Conservation (phyloP, 352 stramenopile genomes). For the Phytopythium sindhum region DNA sequence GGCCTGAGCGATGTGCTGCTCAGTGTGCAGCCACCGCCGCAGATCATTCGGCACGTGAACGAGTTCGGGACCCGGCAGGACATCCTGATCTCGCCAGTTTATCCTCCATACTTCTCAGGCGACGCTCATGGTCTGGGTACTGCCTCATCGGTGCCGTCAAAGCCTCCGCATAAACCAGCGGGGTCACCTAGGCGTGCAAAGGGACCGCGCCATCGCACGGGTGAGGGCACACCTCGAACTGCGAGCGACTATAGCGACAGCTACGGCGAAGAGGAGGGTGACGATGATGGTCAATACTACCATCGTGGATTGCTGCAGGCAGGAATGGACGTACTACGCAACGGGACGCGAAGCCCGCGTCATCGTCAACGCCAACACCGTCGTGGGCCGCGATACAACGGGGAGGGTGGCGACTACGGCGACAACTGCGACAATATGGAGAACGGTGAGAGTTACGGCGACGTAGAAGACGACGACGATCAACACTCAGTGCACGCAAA, state of each 20-base stretch:
- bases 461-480: slow-evolving; percentile 3
- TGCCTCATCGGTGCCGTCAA: not conserved
- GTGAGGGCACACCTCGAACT: not conserved
- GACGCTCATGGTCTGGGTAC: not conserved
- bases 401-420: slow-evolving; percentile 14
- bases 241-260: not conserved
- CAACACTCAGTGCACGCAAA: not conserved
- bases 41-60: slow-evolving; percentile 65
- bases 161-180: not conserved
- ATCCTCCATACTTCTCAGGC: slow-evolving; percentile 42
- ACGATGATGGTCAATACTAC: slow-evolving; percentile 13
- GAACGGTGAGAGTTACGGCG: slow-evolving; percentile 15
- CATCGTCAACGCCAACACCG: not conserved
- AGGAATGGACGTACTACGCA: slow-evolving; percentile 59
- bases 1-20: not conserved
- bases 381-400: slow-evolving; percentile 12
- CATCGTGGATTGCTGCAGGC: slow-evolving; percentile 53
- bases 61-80: slow-evolving; percentile 59
- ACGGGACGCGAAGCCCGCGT: slow-evolving; percentile 11
- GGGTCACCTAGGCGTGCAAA: slow-evolving; percentile 12
- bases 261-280: not conserved
- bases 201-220: not conserved
- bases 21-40: slow-evolving; percentile 10
- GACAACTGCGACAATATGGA: slow-evolving; percentile 5
- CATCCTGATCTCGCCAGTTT: slow-evolving; percentile 53